Conservation (phyloP, 2,329 filamentous ascomycete genomes). For the Scedosporium boydii region DNA sequence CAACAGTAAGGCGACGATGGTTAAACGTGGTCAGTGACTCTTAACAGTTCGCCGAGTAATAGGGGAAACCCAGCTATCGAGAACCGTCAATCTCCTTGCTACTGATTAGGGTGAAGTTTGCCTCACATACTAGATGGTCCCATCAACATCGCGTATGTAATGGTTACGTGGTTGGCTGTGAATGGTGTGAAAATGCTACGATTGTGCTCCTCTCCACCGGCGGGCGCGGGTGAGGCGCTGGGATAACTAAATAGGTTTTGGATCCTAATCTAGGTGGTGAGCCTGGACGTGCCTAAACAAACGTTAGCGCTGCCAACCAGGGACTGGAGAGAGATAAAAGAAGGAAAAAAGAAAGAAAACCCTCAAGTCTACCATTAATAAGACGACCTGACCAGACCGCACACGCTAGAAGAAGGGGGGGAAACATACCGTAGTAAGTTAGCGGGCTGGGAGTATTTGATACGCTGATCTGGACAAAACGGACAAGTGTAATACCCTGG, state of each 20-base stretch:
- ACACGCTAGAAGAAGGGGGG: too few species aligned
- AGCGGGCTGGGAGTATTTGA: constrained; percentile 80
- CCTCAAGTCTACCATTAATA: not conserved
- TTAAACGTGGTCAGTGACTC: too few species aligned
- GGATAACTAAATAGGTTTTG: constrained; percentile 64
- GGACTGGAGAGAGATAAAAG: not conserved
- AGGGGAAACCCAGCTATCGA: too few species aligned
- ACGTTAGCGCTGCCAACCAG: not conserved
- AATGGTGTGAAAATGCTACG: constrained; percentile 10
- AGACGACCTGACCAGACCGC: too few species aligned
- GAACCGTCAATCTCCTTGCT: too few species aligned
- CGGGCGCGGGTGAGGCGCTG: constrained; percentile 74
- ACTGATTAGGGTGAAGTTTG: too few species aligned
- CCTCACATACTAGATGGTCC: too few species aligned
- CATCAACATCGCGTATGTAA: too few species aligned
- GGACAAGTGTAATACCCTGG: constrained; percentile 95
- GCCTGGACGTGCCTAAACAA: constrained; percentile 72
- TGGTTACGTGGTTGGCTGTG: too few species aligned
- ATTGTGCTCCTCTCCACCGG: constrained; percentile 51
- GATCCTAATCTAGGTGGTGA: constrained; percentile 82
- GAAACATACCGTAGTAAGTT: constrained; percentile 76
- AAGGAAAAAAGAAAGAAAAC: not conserved
- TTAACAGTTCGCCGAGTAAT: too few species aligned
- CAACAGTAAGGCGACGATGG: too few species aligned
- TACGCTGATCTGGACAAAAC: too few species aligned